A percentile compares a stretch with the other conserved stretches of the same genome.
phyloP scores from a whole-genome alignment of 75 land plant genomes.

The Azolla pinnata region DNA sequence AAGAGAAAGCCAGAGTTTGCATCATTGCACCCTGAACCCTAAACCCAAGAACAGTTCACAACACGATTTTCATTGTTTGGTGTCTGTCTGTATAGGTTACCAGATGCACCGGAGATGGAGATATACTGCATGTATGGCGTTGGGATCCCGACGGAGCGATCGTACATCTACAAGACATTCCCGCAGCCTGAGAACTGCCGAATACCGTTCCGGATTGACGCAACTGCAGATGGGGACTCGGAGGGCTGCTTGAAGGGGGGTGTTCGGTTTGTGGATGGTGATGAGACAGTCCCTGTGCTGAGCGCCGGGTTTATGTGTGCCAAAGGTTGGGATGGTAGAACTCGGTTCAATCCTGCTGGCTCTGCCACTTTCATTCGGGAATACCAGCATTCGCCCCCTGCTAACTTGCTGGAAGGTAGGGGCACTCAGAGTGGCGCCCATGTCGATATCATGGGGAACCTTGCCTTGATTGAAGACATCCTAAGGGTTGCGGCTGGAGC shows the following conservation, averaged over 20 bases:
- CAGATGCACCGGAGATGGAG: conserved; percentile 84
- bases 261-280: conserved; percentile 64
- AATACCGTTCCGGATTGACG: conserved; percentile 73
- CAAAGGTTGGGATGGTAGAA: conserved; percentile 72
- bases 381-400: conserved; percentile 69
- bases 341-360: conserved; percentile 75
- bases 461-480: conserved; percentile 72
- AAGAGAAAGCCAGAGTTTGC: too few relatives aligned
- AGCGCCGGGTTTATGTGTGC: conserved; percentile 93
- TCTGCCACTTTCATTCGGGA: conserved; percentile 52
- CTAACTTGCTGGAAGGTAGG: conserved; percentile 68
- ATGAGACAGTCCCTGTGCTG: conserved; percentile 73
- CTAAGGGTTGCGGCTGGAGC: conserved; percentile 86
- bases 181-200: conserved; percentile 36
- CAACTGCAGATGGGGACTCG: conserved; percentile 46
- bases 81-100: conserved; percentile 41
- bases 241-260: conserved; percentile 58
- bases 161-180: conserved; percentile 69
- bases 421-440: conserved; percentile 78
- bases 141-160: conserved; percentile 77
- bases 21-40: too few relatives aligned
- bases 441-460: conserved; percentile 91
- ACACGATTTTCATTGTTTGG: too few relatives aligned
- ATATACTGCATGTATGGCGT: conserved; percentile 78
- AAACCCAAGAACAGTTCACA: too few relatives aligned